Evolutionary conservation across 129 eudicot genomes (phyloP), one percentile per base, ranked within the genome.

Genomic region (Helianthus tuberosus): DNA sequence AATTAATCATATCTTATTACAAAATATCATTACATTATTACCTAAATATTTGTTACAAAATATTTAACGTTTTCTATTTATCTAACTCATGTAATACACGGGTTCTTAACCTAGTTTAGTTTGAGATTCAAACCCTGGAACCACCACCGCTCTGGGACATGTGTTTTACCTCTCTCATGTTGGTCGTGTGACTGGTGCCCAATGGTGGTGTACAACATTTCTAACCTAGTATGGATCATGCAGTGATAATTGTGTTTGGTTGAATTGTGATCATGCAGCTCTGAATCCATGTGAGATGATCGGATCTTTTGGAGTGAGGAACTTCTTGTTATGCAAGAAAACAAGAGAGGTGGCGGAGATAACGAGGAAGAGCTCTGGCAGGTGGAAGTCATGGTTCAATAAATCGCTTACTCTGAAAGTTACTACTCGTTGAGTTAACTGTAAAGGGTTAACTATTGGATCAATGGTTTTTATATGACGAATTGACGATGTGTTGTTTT

Each of bases 241-340:
- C 8, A 46, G 16, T 17, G 48, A 10, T 51, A n/a, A 0, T 3
- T 14, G 20, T 48, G 43, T 8, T 13, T 51, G 11, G 41, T 66
- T 63, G 1, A 54, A n/a, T n/a, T 47, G 46, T 41, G 46, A 41
- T 12, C 11, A 49, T 62, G 82, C 71, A 92, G 98, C 90, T 77
- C 62, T 93, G 79, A 75, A 83, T 62, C 89, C 92, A 68, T 82
- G 83, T 93, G 96, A 84, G 68, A 87, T 87, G 69, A 89, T 92
- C 49, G 98, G 98, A 17, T 74, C 95, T 12, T 66, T 73, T 1
- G 95, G 96, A 20, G 89, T 81, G 13, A 81, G 96, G 60, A 92
- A 89, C 65, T 92, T 92, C 75, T 73, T 85, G 85, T 71, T 92
- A 39, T 92, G 89, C 84, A 92, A 92, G 87, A 92, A 87, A 83